Evolutionary conservation across 2,329 filamentous ascomycete genomes (phyloP).

Genomic region (Colletotrichum caudatum): DNA sequence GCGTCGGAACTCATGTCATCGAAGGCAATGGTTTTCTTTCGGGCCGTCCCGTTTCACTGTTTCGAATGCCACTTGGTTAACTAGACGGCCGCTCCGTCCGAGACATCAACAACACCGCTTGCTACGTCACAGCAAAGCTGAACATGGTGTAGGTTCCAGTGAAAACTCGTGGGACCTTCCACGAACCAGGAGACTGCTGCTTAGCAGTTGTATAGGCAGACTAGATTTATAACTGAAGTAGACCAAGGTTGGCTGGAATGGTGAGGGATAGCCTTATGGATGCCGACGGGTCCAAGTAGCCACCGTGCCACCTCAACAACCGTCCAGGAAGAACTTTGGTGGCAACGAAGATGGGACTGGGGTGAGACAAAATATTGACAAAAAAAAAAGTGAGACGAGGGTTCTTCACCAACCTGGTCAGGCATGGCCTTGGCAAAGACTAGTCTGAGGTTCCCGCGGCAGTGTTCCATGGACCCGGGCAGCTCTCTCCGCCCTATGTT

Average conservation of each 20-base stretch:
- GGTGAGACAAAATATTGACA: slow-evolving; percentile 9
- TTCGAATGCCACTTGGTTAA: not conserved
- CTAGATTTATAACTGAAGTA: not conserved
- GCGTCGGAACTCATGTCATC: too few species aligned
- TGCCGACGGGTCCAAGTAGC: not conserved
- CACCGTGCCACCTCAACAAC: not conserved
- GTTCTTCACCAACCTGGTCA: not conserved
- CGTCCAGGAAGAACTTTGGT: not conserved
- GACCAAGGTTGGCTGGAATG: not conserved
- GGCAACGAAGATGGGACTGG: not conserved
- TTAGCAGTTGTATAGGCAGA: not conserved
- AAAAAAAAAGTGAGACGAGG: not conserved
- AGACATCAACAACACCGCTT: not conserved
- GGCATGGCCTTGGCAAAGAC: slow-evolving; percentile 3
- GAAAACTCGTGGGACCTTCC: not conserved
- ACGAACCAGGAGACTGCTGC: not conserved
- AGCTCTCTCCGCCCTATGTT: slow-evolving; percentile 6
- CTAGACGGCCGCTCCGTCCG: not conserved
- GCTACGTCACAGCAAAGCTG: not conserved
- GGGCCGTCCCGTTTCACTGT: not conserved
- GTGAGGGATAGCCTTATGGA: not conserved
- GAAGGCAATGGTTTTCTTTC: not conserved
- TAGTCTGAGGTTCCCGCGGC: slow-evolving; percentile 2
- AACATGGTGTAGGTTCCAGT: not conserved
- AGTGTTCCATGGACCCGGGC: not conserved